Base-by-base conservation (phyloP, 148 eudicot genomes). In the Vaccinium macrocarpon region DNA sequence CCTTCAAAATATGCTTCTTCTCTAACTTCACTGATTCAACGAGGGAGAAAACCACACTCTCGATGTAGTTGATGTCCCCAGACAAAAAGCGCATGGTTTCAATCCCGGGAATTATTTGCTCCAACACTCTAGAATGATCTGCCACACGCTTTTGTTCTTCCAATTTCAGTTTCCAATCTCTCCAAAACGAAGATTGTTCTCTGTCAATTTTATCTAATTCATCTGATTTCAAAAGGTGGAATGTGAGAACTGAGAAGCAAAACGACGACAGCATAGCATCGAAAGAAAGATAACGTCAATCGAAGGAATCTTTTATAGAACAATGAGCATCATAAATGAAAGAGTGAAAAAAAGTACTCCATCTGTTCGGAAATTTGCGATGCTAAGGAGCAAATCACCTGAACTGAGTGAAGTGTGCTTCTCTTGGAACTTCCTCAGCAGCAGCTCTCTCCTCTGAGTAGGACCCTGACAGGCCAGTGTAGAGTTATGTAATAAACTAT, bases 111-210 rank as follows among this genome's bases (percentile, higher is more conserved):
- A 97, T 92, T 84, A 97, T 88, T 91, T 95, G 93, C 86, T 95
- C 97, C 91, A 97, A 88, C 84, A 91, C 89, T 88, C 93, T 93
- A 50, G 96, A 89, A 75, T 92, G 94, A 85, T 95, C 98, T 52
- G 99, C 93, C 55, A 90, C 86, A 56, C 84, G 93, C 90, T 92
- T 97, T 86, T 95, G 98, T 84, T 94, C 95, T 85, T 94, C 98
- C 76, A 97, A 62, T 90, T 93, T 97, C 89, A 88, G 53, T 87
- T 97, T 95, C 99, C 99, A 97, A 71, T 94, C 96, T 83, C 95
- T 95, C 99, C 99, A 97, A 90, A 97, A 97, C 23, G 95, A 87
- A 42, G 98, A 90, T 77, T 97, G 99, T 87, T 92, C 92, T 87
- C 89, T 88, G 76, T 94, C 94, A 78, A 94, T 85, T 83, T 90